Conservation (phyloP, 1,139 yeast genomes). For the Magnusiomyces tetraspermus region DNA sequence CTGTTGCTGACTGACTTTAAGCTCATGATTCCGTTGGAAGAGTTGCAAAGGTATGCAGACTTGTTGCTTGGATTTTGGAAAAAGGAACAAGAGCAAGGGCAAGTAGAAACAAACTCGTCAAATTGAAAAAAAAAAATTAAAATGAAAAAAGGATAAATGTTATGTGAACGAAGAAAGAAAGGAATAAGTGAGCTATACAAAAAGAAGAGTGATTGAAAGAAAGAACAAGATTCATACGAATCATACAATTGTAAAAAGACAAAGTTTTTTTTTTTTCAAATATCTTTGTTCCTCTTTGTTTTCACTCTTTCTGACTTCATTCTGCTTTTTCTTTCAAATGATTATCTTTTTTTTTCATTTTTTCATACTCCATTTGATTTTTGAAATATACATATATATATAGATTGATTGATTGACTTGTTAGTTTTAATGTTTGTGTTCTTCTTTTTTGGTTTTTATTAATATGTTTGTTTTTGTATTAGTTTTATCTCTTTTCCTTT, state of each 20-base stretch:
- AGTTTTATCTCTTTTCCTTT: not conserved
- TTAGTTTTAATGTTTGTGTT: not conserved
- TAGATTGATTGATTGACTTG: not conserved
- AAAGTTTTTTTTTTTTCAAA: not conserved
- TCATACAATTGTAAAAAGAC: not conserved
- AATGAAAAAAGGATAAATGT: not conserved
- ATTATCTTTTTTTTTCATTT: slow-evolving; percentile 2
- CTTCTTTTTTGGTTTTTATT: no score
- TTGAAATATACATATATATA: not conserved
- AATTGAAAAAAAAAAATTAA: not conserved
- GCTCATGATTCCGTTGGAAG: slow-evolving; percentile 81
- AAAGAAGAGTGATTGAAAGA: not conserved
- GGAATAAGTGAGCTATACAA: not conserved
- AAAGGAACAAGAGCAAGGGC: slow-evolving; percentile 38
- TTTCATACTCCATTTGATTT: not conserved
- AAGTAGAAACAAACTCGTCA: not conserved
- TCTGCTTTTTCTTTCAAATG: not conserved
- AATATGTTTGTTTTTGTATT: not conserved
- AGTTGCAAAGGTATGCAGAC: slow-evolving; percentile 84
- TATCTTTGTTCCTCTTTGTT: not conserved
- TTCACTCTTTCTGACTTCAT: no score
- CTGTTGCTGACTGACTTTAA: slow-evolving; percentile 74
- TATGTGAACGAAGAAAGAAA: not conserved
- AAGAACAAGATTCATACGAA: no score
- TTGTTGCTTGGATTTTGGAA: slow-evolving; percentile 77